These are phyloP conservation scores for Auriscalpium vulgare DNA, from an alignment of 768 basidiomycete species.

Conservation along the genomic window DNA sequence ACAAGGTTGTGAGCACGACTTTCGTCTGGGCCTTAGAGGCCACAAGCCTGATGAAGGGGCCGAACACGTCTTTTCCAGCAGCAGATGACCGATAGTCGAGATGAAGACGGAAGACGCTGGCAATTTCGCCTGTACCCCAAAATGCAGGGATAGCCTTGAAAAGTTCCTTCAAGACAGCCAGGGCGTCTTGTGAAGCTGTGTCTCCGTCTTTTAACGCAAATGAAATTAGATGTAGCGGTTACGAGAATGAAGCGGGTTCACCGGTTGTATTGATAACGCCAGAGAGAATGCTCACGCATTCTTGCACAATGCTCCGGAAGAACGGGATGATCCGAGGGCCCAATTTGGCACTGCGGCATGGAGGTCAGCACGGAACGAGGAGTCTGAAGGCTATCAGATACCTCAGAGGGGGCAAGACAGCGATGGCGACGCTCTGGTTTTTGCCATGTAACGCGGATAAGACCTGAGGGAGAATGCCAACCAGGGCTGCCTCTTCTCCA, in stretches of 20 bases:
- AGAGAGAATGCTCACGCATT: constrained; percentile 43
- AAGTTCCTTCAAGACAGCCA: constrained; percentile 54
- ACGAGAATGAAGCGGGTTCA: too few species aligned
- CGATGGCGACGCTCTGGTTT: constrained; percentile 36
- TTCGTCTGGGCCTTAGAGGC: constrained; percentile 66
- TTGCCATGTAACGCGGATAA: constrained; percentile 40
- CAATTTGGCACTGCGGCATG: constrained; percentile 48
- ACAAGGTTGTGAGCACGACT: constrained; percentile 57
- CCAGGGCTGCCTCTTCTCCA: constrained; percentile 61
- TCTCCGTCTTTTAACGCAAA: too few species aligned
- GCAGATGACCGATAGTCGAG: constrained; percentile 35
- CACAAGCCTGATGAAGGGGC: constrained; percentile 49
- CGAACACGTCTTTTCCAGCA: constrained; percentile 23
- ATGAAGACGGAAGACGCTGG: constrained; percentile 47
- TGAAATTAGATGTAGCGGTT: too few species aligned
- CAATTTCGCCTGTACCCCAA: constrained; percentile 57
- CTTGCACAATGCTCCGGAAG: constrained; percentile 62
- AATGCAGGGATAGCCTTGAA: constrained; percentile 76
- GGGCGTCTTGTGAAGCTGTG: constrained; percentile 22
- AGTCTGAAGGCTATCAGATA: constrained; percentile 24
- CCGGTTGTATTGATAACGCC: constrained; percentile 23
- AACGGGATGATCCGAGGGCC: constrained; percentile 86
- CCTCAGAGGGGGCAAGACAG: constrained; percentile 54
- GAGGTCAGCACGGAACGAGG: constrained; percentile 6
- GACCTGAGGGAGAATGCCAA: constrained; percentile 50